These are phyloP conservation scores for Pyricularia grisea DNA, from an alignment of 2,329 filamentous ascomycete genomes.

Conservation along the genomic window DNA sequence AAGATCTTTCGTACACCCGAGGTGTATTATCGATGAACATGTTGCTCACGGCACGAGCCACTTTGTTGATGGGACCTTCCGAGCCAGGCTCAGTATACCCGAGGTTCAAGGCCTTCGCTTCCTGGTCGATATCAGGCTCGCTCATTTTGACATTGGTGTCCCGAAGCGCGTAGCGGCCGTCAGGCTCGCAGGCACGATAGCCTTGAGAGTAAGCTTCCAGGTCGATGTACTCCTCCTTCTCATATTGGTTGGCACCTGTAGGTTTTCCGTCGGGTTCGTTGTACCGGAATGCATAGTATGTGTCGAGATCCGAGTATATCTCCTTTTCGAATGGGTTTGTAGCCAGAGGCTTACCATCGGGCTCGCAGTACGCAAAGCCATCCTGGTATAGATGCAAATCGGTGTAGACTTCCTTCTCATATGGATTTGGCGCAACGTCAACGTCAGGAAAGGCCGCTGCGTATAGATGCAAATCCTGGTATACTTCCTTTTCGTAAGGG, in stretches of 20 bases:
- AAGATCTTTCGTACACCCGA: background rate
- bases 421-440: conserved; percentile 12
- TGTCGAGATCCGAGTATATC: conserved; percentile 27
- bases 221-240: conserved; percentile 29
- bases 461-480: conserved; percentile 28
- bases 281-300: conserved; percentile 24
- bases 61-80: background rate
- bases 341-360: conserved; percentile 26
- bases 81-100: background rate
- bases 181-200: background rate
- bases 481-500: conserved; percentile 26
- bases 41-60: background rate
- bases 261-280: conserved; percentile 21
- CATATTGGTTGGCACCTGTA: conserved; percentile 10
- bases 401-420: conserved; percentile 27
- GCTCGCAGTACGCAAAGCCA: conserved; percentile 19
- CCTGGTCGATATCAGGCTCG: background rate
- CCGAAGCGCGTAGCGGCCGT: background rate
- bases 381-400: conserved; percentile 24
- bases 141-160: background rate
- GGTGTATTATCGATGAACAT: background rate
- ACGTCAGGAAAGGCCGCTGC: conserved; percentile 1
- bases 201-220: conserved; percentile 19
- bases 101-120: background rate
- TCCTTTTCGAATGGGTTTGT: conserved; percentile 24